Base-by-base conservation (phyloP, 2,329 filamentous ascomycete species). In the Fusarium coffeatum region DNA sequence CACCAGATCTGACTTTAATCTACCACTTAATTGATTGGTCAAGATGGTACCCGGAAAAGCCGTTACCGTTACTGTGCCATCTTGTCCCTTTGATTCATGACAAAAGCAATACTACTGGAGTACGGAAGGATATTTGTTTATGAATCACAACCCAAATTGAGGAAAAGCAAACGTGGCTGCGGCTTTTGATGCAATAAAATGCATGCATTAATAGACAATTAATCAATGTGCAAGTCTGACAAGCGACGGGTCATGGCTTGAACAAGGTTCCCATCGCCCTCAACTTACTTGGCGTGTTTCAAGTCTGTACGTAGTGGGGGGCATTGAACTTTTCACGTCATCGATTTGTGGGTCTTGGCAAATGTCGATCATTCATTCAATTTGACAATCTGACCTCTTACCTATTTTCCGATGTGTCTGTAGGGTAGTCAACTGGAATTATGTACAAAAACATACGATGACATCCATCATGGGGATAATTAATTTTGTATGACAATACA, bases 1-100 rank as follows among this genome's bases (percentile, higher is more conserved):
- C 66, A 72, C 50, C 59, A 71, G 70, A 72, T 72, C 69, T 69
- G 34, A 47, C 43, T 53, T 55, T 49, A 49, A 66, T 66, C 67
- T n/a, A 53, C 27, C n/a, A 40, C 48, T 41, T 20, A 10, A 20
- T 20, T 62, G 50, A 65, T 61, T 70, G 55, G 66, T n/a, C 13
- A n/a, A 27, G n/a, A 15, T 11, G 28, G 15, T 25, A 43, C 30
- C 25, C 13, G 27, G 27, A 28, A 41, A 56, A 47, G 27, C 37
- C 49, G 54, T 59, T 70, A 27, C 55, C 51, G 51, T 45, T 70
- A 18, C 30, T 37, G 34, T 37, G 11, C 34, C 9, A 18, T 18
- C 18, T n/a, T n/a, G 34, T 37, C 6, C 10, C 18, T 18, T 37
- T 37, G 5, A 18, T 37, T 6, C 18, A 37, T 37, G 34, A 12